Evolutionary conservation across 2,329 filamentous ascomycete species (phyloP).

Genomic region (Rosellinia necatrix): DNA sequence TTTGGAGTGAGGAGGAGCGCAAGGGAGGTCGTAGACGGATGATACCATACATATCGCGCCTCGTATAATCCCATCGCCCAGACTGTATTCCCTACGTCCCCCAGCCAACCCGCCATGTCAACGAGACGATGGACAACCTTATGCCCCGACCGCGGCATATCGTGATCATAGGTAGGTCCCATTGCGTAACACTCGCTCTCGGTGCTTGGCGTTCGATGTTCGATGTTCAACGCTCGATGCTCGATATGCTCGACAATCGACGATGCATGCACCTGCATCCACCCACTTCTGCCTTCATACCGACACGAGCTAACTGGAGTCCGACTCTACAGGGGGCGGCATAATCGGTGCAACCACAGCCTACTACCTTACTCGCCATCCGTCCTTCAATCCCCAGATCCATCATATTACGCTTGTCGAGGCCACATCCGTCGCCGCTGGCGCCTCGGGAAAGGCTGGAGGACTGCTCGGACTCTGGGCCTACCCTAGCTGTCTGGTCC

Average conservation of each 20-base stretch:
- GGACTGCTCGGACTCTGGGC: constrained; percentile 91
- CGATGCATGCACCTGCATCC: no score
- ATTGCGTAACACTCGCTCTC: no score
- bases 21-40: no score
- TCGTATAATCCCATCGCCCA: no score
- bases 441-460: constrained; percentile 92
- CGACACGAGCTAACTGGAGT: constrained; percentile 19
- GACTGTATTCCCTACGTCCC: constrained; percentile 1
- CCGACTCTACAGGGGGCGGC: constrained; percentile 69
- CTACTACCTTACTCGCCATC: constrained; percentile 88
- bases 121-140: constrained; percentile 37
- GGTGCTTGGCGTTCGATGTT: no score
- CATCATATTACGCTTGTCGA: constrained; percentile 87
- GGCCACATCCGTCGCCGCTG: constrained; percentile 82
- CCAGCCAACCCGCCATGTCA: constrained; percentile 34
- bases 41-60: no score
- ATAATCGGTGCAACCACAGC: constrained; percentile 92
- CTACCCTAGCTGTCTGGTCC: constrained; percentile 82
- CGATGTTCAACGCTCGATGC: no score
- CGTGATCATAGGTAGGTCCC: constrained; percentile 42
- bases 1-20: no score
- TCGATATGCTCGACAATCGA: not conserved
- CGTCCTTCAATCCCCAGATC: constrained; percentile 72
- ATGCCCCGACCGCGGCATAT: constrained; percentile 41
- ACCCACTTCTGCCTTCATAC: not conserved